These are phyloP conservation scores for Aspergillus leporis DNA, from an alignment of 495 filamentous ascomycete genomes.

Conservation along the genomic window DNA sequence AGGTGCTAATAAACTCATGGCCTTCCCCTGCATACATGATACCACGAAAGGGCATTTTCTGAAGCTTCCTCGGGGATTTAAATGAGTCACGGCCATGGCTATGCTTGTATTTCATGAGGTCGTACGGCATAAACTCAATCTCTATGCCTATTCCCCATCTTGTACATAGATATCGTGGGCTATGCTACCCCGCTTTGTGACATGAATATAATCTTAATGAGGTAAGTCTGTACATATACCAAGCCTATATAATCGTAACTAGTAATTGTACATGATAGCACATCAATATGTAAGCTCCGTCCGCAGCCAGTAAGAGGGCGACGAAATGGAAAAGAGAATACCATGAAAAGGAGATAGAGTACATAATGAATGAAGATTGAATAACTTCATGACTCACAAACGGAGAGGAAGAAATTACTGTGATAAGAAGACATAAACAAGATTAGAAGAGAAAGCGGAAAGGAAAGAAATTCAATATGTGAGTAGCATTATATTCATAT, in stretches of 20 bases:
- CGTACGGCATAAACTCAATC: neutral
- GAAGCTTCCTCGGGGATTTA: neutral
- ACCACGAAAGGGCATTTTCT: neutral
- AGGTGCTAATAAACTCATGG: too few species aligned
- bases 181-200: neutral
- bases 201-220: neutral
- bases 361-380: constrained; percentile 12
- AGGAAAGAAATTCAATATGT: neutral
- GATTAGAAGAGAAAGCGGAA: neutral
- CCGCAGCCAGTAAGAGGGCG: constrained; percentile 2
- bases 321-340: constrained; percentile 10
- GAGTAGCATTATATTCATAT: neutral
- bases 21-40: too few species aligned
- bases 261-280: constrained; percentile 15
- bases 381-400: neutral
- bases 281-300: neutral
- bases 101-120: neutral
- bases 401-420: neutral
- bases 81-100: neutral
- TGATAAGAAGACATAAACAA: neutral
- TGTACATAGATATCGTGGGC: neutral
- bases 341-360: constrained; percentile 2
- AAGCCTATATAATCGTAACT: constrained; percentile 14
- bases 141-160: neutral
- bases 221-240: constrained; percentile 13